phyloP scores from a whole-genome alignment of 768 basidiomycete genomes.

The Terana coerulea region DNA sequence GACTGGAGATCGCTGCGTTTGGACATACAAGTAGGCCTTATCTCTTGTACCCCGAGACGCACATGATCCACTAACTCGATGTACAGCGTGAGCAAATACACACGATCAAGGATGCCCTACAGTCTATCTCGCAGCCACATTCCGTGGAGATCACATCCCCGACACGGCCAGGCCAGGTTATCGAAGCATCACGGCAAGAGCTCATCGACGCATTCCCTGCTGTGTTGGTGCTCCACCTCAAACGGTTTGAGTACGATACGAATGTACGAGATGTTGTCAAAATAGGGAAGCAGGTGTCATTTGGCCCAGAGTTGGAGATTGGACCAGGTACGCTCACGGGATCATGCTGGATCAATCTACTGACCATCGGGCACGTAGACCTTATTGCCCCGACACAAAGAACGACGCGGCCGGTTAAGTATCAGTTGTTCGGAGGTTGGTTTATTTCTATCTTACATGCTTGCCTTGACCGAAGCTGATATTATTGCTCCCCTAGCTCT shows the following conservation, averaged over 20 bases:
- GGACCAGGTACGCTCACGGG: constrained; percentile 48
- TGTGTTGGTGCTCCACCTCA: constrained; percentile 84
- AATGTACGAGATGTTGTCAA: constrained; percentile 77
- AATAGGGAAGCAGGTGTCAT: constrained; percentile 75
- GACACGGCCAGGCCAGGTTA: constrained; percentile 48
- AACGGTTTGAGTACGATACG: constrained; percentile 86
- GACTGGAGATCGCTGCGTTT: constrained; percentile 88
- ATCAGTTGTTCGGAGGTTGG: constrained; percentile 83
- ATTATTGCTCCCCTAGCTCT: constrained; percentile 45
- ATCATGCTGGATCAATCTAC: background rate
- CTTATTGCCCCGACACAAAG: constrained; percentile 53
- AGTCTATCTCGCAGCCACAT: constrained; percentile 75
- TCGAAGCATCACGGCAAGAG: constrained; percentile 71
- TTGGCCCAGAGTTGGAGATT: constrained; percentile 75
- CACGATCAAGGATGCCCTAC: constrained; percentile 80
- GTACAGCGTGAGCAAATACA: constrained; percentile 65
- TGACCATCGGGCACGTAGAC: constrained; percentile 39
- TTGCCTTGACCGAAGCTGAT: background rate
- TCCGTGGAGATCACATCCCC: constrained; percentile 69
- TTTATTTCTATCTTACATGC: constrained; percentile 1
- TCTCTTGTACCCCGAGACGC: background rate
- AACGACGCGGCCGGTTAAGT: constrained; percentile 47
- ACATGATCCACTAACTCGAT: constrained; percentile 4
- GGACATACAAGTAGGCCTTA: constrained; percentile 70
- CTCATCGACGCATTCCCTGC: constrained; percentile 82